phyloP scores from a whole-genome alignment of 257 asterid species.

The Solanum etuberosum region DNA sequence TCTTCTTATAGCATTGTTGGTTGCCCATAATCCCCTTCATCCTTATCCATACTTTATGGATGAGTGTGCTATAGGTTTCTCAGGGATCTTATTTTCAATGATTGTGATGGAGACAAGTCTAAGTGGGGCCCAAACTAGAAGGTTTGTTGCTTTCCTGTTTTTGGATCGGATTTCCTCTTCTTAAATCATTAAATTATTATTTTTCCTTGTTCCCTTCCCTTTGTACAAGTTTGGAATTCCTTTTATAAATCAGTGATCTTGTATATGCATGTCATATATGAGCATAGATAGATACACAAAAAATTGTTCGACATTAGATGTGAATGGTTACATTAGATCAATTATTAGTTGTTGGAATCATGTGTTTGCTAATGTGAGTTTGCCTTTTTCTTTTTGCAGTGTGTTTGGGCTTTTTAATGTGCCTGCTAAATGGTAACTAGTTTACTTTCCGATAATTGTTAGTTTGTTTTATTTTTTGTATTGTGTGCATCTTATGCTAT shows the following conservation, averaged over 20 bases:
- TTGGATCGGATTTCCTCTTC: background rate
- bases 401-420: conserved; percentile 92
- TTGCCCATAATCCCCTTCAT: conserved; percentile 53
- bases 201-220: background rate
- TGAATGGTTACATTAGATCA: conserved; percentile 1
- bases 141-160: conserved; percentile 26
- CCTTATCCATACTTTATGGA: conserved; percentile 37
- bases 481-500: background rate
- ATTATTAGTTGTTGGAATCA: background rate
- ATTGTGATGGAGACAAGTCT: conserved; percentile 92
- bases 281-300: background rate
- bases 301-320: background rate
- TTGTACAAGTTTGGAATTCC: background rate
- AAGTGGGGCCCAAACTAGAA: conserved; percentile 85
- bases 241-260: background rate
- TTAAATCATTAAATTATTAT: background rate
- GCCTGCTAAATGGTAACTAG: conserved; percentile 77
- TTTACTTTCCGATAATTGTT: background rate
- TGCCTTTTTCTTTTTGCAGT: conserved; percentile 36
- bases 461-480: background rate
- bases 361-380: conserved; percentile 9
- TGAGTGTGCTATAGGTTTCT: conserved; percentile 94
- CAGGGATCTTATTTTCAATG: conserved; percentile 89
- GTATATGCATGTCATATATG: background rate
- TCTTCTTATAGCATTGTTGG: conserved; percentile 51